Conservation (phyloP, 768 basidiomycete genomes). For the Trametopsis cervina region DNA sequence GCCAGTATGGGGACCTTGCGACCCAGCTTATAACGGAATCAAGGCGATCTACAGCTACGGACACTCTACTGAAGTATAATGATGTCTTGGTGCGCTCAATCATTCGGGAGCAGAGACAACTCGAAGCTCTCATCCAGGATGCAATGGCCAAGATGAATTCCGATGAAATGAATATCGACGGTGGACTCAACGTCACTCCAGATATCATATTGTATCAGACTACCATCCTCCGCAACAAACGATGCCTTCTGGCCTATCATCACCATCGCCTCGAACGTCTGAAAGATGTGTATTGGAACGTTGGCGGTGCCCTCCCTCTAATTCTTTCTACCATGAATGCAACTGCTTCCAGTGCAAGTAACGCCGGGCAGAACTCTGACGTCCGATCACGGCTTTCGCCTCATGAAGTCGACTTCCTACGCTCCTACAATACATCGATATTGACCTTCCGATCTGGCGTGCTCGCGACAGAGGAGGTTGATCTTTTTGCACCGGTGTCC, state of each 20-base stretch:
- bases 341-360: background rate
- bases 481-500: constrained; percentile 78
- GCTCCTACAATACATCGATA: constrained; percentile 72
- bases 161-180: constrained; percentile 30
- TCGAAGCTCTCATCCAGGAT: constrained; percentile 49
- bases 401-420: constrained; percentile 78
- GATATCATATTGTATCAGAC: constrained; percentile 83
- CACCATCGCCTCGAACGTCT: constrained; percentile 78
- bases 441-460: constrained; percentile 75
- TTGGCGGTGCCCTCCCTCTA: constrained; percentile 82
- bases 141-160: constrained; percentile 26
- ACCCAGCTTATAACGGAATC: constrained; percentile 85
- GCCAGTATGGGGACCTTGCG: constrained; percentile 79
- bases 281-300: constrained; percentile 83
- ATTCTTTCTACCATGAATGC: constrained; percentile 40
- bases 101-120: constrained; percentile 86
- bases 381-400: constrained; percentile 70
- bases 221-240: constrained; percentile 86
- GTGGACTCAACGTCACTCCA: constrained; percentile 43
- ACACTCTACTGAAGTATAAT: constrained; percentile 88
- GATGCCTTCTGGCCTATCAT: constrained; percentile 94
- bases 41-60: constrained; percentile 75
- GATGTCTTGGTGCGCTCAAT: constrained; percentile 79
- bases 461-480: constrained; percentile 63
- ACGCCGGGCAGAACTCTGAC: constrained; percentile 26